Percentiles rank a stretch among this genome's conserved stretches.
These are phyloP conservation scores for Sporothrix pallida DNA, from an alignment of 2,329 filamentous ascomycete genomes.

Conservation along the genomic window DNA sequence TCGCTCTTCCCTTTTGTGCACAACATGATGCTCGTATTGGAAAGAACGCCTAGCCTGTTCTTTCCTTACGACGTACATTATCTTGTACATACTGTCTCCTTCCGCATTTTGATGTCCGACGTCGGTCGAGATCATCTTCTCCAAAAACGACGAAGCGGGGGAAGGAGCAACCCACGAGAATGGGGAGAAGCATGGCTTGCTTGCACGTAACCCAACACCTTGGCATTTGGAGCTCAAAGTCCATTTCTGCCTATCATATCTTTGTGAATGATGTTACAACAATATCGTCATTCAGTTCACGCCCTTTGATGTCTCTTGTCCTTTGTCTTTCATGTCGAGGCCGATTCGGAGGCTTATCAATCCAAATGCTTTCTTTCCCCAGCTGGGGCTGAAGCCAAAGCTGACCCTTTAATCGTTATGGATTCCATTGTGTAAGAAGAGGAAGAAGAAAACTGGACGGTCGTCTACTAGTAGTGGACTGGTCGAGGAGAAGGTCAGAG, in stretches of 20 bases:
- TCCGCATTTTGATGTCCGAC: conserved; percentile 9
- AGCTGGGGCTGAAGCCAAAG: not conserved
- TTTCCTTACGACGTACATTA: no score
- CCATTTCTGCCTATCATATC: not conserved
- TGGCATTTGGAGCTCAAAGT: not conserved
- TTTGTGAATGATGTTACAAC: not conserved
- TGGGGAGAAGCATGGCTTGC: not conserved
- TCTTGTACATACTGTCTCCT: not conserved
- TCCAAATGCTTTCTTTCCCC: not conserved
- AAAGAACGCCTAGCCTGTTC: conserved; percentile 13
- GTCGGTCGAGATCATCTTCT: not conserved
- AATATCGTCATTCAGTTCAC: not conserved
- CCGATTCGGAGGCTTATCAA: conserved; percentile 11
- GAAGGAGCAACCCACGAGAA: conserved; percentile 1
- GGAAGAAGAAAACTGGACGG: not conserved
- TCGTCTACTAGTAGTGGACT: not conserved
- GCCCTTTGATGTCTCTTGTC: not conserved
- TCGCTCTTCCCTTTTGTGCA: not conserved
- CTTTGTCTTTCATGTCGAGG: no score
- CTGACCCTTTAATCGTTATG: not conserved
- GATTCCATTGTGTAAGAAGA: not conserved
- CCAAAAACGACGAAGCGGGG: not conserved
- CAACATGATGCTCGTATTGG: not conserved
- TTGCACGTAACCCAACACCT: not conserved
- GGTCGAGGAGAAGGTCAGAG: not conserved